A percentile compares a stretch with the other conserved stretches of the same genome.
Conservation (phyloP, 768 basidiomycete genomes). For the Leccinellum luteum region DNA sequence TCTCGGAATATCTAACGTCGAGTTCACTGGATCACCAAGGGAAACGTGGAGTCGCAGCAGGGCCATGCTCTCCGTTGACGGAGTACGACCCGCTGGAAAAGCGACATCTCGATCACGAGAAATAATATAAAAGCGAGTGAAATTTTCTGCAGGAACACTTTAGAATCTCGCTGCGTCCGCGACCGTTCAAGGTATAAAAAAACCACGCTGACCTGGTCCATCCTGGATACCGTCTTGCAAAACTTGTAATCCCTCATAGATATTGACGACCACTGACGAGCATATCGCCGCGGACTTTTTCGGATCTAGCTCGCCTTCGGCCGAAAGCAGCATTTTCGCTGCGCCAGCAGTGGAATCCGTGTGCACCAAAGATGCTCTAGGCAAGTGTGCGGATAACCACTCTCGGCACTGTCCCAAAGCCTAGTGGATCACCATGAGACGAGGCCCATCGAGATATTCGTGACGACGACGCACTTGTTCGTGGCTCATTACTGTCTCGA, state of each 20-base stretch:
- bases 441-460: background rate
- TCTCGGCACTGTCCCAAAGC: conserved; percentile 76
- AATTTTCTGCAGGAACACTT: conserved; percentile 47
- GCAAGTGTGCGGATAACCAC: conserved; percentile 55
- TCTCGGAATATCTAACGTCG: conserved; percentile 12
- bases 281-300: conserved; percentile 69
- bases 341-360: conserved; percentile 75
- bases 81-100: conserved; percentile 27
- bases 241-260: conserved; percentile 63
- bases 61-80: conserved; percentile 28
- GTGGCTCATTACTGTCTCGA: conserved; percentile 67
- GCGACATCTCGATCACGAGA: conserved; percentile 34
- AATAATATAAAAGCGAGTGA: conserved; percentile 67
- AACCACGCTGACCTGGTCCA: conserved; percentile 22
- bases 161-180: background rate
- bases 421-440: conserved; percentile 35
- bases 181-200: background rate
- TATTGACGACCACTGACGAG: conserved; percentile 56
- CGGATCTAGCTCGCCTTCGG: conserved; percentile 37
- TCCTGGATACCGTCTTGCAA: conserved; percentile 66
- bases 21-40: background rate
- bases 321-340: conserved; percentile 43
- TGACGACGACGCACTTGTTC: conserved; percentile 56
- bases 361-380: conserved; percentile 49
- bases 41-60: conserved; percentile 36